Evolutionary conservation across 176 grass and related monocot genomes (phyloP).

Genomic region (Oryza nivara): DNA sequence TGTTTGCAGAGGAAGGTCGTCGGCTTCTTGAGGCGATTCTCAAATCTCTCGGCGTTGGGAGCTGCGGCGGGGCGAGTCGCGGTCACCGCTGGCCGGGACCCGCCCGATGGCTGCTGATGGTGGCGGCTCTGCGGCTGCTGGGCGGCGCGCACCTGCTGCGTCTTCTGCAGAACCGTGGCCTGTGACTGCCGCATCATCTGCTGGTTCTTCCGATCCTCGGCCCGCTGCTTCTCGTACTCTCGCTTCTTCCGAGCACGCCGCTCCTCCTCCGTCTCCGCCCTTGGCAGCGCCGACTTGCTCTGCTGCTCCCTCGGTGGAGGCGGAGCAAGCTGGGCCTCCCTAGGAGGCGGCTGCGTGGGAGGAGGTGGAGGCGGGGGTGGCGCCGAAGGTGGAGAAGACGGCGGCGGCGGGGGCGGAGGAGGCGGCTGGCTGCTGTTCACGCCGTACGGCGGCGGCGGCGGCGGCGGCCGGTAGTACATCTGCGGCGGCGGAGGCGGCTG

Average conservation of each 20-base stretch:
- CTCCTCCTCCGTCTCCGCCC: slow-evolving; percentile 81
- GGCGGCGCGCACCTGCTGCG: slow-evolving; percentile 43
- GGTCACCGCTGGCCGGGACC: slow-evolving; percentile 17
- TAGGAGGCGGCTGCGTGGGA: slow-evolving; percentile 35
- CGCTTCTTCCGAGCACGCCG: slow-evolving; percentile 67
- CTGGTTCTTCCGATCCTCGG: slow-evolving; percentile 70
- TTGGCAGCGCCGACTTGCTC: slow-evolving; percentile 41
- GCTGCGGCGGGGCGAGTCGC: slow-evolving; percentile 41
- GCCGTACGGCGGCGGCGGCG: slow-evolving; percentile 36
- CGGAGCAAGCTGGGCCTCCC: slow-evolving; percentile 26
- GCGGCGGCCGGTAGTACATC: slow-evolving; percentile 56
- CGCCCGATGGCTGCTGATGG: slow-evolving; percentile 38
- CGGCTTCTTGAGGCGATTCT: slow-evolving; percentile 92
- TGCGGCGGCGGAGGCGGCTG: slow-evolving; percentile 46
- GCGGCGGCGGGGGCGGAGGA: slow-evolving; percentile 38
- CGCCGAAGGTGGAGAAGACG: slow-evolving; percentile 51
- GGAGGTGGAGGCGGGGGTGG: slow-evolving; percentile 53
- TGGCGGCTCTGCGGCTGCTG: slow-evolving; percentile 49
- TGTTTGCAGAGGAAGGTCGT: slow-evolving; percentile 93
- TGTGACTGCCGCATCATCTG: slow-evolving; percentile 80
- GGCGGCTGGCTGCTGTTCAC: slow-evolving; percentile 45
- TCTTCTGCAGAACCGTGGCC: slow-evolving; percentile 84
- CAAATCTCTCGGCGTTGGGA: slow-evolving; percentile 59
- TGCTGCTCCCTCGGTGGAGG: slow-evolving; percentile 39
- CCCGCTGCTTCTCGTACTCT: slow-evolving; percentile 86